phyloP scores from a whole-genome alignment of 192 early-diverging fungal genomes.

The Coemansia javaensis region DNA sequence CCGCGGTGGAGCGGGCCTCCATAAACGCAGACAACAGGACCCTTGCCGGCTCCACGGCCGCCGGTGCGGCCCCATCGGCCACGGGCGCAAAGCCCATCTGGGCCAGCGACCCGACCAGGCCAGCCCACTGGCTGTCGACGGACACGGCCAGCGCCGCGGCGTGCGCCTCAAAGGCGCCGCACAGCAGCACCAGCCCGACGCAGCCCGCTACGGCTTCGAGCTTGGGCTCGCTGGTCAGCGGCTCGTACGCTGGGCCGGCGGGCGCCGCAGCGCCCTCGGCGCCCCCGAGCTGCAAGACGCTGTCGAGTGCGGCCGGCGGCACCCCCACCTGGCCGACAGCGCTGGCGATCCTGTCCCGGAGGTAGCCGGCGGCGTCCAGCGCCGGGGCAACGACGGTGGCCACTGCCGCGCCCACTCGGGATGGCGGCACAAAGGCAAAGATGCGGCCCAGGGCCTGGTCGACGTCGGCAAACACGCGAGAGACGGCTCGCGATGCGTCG shows the following conservation, averaged over 20 bases:
- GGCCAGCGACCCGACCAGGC: background rate
- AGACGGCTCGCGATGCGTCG: constrained; percentile 12
- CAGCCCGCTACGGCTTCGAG: constrained; percentile 11
- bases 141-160: constrained; percentile 10
- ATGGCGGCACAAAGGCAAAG: constrained; percentile 20
- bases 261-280: background rate
- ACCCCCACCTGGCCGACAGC: constrained; percentile 5
- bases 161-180: constrained; percentile 10
- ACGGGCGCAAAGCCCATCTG: constrained; percentile 1
- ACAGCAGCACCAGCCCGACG: constrained; percentile 16
- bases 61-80: background rate
- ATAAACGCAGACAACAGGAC: constrained; percentile 9
- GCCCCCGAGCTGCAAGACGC: background rate
- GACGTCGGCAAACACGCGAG: constrained; percentile 24
- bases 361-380: constrained; percentile 1
- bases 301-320: constrained; percentile 2
- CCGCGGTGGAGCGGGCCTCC: constrained; percentile 16
- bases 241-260: constrained; percentile 9
- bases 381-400: constrained; percentile 7
- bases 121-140: constrained; percentile 10
- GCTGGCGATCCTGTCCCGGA: background rate
- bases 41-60: background rate
- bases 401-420: constrained; percentile 4
- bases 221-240: constrained; percentile 26
- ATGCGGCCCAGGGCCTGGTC: constrained; percentile 12